Evolutionary conservation across 345 rosid species (phyloP).

Genomic region (Eucalyptus shirleyi): DNA sequence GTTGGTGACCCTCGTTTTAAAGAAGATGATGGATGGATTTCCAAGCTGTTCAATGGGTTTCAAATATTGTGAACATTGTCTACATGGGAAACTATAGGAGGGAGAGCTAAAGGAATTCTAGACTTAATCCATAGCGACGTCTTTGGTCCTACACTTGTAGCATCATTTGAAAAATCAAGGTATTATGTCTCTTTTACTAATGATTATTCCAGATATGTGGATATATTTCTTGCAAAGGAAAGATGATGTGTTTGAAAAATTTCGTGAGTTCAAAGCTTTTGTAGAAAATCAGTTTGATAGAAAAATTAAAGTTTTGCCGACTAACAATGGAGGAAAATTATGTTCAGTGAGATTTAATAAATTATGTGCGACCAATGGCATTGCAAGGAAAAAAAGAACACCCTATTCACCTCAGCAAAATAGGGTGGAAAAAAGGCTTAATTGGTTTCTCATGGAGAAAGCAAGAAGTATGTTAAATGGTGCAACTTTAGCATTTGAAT

Average conservation of each 20-base stretch:
- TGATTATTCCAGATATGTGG: neutral
- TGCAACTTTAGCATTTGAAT: neutral
- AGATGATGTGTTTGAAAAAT: neutral
- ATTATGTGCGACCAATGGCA: neutral
- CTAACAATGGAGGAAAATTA: neutral
- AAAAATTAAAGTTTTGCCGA: neutral
- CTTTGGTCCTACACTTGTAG: neutral
- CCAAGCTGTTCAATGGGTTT: neutral
- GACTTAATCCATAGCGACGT: neutral
- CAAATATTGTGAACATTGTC: neutral
- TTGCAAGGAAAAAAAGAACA: neutral
- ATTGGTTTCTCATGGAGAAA: neutral
- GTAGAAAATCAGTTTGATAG: neutral
- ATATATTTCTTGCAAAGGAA: neutral
- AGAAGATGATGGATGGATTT: neutral
- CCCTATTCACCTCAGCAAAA: neutral
- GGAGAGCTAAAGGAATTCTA: neutral
- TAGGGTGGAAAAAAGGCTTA: neutral
- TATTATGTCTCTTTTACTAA: neutral
- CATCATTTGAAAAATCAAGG: neutral
- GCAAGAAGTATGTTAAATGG: neutral
- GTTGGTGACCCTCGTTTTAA: neutral
- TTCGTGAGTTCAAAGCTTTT: neutral
- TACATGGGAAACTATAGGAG: neutral
- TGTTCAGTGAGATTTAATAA: neutral